Conservation (phyloP, 495 filamentous ascomycete genomes). For the Neurospora terricola region DNA sequence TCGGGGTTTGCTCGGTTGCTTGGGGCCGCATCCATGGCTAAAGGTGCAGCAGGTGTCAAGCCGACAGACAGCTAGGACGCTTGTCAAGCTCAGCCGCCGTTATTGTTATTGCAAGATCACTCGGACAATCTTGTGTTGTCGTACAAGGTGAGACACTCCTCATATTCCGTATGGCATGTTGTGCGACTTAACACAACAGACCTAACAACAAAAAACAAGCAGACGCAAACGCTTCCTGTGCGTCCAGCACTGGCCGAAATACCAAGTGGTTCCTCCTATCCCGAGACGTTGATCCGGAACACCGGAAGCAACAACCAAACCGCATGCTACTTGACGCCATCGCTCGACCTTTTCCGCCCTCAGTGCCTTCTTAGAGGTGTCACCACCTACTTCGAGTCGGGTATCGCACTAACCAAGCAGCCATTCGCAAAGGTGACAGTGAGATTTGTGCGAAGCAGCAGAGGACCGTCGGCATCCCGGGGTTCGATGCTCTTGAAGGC, state of each 20-base stretch:
- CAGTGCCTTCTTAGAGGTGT: neutral
- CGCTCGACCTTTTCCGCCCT: neutral
- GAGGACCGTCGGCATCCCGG: slow-evolving; percentile 24
- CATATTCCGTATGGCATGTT: neutral
- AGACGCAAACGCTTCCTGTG: neutral
- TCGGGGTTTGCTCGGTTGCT: neutral
- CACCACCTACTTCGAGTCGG: slow-evolving; percentile 4
- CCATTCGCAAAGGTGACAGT: slow-evolving; percentile 29
- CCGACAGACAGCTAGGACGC: neutral
- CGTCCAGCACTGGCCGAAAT: neutral
- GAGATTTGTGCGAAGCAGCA: slow-evolving; percentile 25
- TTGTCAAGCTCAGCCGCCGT: neutral
- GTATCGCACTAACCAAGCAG: slow-evolving; percentile 24
- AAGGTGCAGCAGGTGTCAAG: neutral
- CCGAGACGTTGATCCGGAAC: neutral
- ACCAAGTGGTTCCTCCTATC: neutral
- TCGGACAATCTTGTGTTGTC: neutral
- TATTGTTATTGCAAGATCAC: neutral
- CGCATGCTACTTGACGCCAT: neutral
- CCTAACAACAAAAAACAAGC: neutral
- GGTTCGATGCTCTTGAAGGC: slow-evolving; percentile 45
- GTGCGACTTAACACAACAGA: neutral
- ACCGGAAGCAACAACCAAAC: neutral
- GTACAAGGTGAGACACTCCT: neutral
- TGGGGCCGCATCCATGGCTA: neutral